Evolutionary conservation across 2,329 filamentous ascomycete species (phyloP).

Genomic region (Decorospora gaudefroyi): DNA sequence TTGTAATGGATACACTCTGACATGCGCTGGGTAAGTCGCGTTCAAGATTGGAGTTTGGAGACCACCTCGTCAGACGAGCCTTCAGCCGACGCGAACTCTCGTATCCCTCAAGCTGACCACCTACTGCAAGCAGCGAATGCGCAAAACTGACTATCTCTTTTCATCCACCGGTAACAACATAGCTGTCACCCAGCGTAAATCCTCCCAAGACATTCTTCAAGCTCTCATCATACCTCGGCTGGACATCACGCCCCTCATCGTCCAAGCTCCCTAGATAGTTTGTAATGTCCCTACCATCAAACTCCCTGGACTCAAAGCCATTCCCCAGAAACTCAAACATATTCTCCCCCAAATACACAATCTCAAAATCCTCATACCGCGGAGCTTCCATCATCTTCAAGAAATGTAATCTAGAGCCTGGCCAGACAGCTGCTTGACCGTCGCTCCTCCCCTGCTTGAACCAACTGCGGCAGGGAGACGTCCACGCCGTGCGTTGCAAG

Average conservation of each 20-base stretch:
- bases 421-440: slow-evolving; percentile 31
- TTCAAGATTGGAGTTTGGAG: too few species aligned
- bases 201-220: slow-evolving; percentile 49
- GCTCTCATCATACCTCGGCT: slow-evolving; percentile 50
- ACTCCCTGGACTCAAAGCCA: slow-evolving; percentile 52
- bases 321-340: slow-evolving; percentile 33
- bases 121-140: too few species aligned
- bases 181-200: slow-evolving; percentile 32
- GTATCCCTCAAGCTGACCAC: too few species aligned
- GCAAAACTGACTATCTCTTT: too few species aligned
- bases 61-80: too few species aligned
- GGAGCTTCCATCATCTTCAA: slow-evolving; percentile 26
- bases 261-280: slow-evolving; percentile 52
- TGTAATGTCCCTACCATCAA: slow-evolving; percentile 55
- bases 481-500: slow-evolving; percentile 34
- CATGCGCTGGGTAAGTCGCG: too few species aligned
- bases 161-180: slow-evolving; percentile 29
- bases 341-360: slow-evolving; percentile 26
- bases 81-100: too few species aligned
- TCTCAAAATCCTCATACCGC: slow-evolving; percentile 32
- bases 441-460: slow-evolving; percentile 32
- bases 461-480: slow-evolving; percentile 29
- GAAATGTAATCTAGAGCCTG: slow-evolving; percentile 31
- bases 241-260: slow-evolving; percentile 46
- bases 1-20: too few species aligned